Percentiles rank a stretch among this genome's conserved stretches.
phyloP scores from a whole-genome alignment of 257 asterid genomes.

The Gentiana macrophylla region DNA sequence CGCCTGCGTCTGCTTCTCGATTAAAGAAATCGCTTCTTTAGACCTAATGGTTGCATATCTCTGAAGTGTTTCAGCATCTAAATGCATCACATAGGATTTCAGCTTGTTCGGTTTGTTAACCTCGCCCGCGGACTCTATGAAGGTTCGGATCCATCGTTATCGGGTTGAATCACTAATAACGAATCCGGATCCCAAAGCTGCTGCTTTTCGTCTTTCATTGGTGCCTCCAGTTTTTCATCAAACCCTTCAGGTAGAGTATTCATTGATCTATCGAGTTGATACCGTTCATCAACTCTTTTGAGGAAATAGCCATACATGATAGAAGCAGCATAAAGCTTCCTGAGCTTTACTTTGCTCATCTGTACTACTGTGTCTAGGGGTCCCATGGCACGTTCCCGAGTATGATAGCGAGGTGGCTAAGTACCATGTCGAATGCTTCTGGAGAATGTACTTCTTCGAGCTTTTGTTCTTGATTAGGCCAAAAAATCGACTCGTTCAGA shows the following conservation, averaged over 20 bases:
- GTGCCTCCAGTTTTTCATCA: constrained; percentile 21
- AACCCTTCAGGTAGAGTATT: constrained; percentile 78
- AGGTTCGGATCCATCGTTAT: constrained; percentile 44
- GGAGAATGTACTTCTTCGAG: constrained; percentile 80
- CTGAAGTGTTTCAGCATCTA: constrained; percentile 88
- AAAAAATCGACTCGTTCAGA: constrained; percentile 63
- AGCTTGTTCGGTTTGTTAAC: constrained; percentile 38
- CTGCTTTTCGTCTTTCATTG: constrained; percentile 34
- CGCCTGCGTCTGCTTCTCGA: constrained; percentile 88
- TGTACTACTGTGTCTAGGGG: constrained; percentile 57
- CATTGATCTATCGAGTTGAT: constrained; percentile 86
- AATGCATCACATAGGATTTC: constrained; percentile 82
- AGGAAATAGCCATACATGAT: constrained; percentile 92
- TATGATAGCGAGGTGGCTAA: constrained; percentile 70
- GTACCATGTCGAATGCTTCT: constrained; percentile 89
- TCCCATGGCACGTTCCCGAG: constrained; percentile 67
- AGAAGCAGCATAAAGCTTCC: constrained; percentile 94
- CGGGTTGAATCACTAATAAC: constrained; percentile 58
- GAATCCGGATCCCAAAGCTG: constrained; percentile 83
- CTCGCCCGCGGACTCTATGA: constrained; percentile 28
- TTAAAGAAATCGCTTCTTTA: constrained; percentile 68
- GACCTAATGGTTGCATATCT: constrained; percentile 81
- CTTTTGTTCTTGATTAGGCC: constrained; percentile 86
- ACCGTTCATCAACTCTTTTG: constrained; percentile 86
- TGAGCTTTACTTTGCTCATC: constrained; percentile 81